A percentile compares a stretch with the other conserved stretches of the same genome.
Evolutionary conservation across 768 basidiomycete genomes (phyloP).

Genomic region (Calvatia gigantea): DNA sequence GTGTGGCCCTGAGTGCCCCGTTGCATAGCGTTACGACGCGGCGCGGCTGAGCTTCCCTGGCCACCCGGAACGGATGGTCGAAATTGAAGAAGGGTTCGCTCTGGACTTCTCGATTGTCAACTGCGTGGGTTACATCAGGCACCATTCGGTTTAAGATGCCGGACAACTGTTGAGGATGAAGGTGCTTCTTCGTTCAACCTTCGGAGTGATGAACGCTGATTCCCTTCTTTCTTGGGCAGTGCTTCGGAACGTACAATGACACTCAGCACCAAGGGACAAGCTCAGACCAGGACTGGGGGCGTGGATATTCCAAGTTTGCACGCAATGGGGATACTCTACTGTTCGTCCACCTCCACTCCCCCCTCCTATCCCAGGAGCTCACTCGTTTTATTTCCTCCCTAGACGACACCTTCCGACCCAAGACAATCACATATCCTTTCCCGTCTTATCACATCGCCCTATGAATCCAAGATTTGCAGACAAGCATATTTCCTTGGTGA

Average conservation of each 20-base stretch:
- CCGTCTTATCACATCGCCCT: conserved; percentile 49
- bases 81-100: conserved; percentile 40
- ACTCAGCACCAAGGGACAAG: conserved; percentile 53
- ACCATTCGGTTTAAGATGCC: conserved; percentile 18
- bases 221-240: conserved; percentile 44
- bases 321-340: conserved; percentile 92
- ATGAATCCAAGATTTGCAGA: conserved; percentile 33
- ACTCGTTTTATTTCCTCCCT: not conserved
- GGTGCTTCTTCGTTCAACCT: no score
- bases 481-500: conserved; percentile 69
- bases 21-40: conserved; percentile 24
- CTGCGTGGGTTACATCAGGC: conserved; percentile 75
- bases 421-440: conserved; percentile 76
- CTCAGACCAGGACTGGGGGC: conserved; percentile 75
- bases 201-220: not conserved
- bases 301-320: conserved; percentile 91
- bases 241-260: conserved; percentile 83
- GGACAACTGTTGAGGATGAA: conserved; percentile 28
- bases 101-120: conserved; percentile 63
- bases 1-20: conserved; percentile 49
- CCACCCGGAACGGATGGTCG: conserved; percentile 44
- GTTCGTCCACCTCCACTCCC: conserved; percentile 46
- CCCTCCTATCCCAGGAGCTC: no score
- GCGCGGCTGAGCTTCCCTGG: conserved; percentile 41
- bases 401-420: conserved; percentile 75